These are phyloP conservation scores for Botrytis sinoallii DNA, from an alignment of 2,329 filamentous ascomycete genomes.

Conservation along the genomic window DNA sequence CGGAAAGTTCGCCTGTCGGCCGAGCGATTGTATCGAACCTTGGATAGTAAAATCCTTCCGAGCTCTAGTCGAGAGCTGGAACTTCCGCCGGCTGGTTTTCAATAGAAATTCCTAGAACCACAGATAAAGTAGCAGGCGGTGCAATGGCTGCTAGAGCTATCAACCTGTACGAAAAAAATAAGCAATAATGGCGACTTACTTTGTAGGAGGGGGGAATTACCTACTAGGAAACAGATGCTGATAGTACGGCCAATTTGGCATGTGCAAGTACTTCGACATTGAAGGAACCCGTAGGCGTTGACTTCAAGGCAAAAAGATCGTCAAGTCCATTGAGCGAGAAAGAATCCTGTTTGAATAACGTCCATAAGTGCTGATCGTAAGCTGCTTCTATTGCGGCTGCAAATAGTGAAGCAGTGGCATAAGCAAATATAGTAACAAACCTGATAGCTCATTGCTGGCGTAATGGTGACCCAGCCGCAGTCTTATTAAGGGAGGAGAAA, in stretches of 20 bases:
- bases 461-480: neutral
- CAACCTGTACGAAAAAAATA: neutral
- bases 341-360: slow-evolving; percentile 16
- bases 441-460: slow-evolving; percentile 19
- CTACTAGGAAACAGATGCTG: too few relatives aligned
- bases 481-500: slow-evolving; percentile 17
- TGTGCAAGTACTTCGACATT: slow-evolving; percentile 4
- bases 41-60: neutral
- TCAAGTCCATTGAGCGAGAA: slow-evolving; percentile 21
- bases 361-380: slow-evolving; percentile 25
- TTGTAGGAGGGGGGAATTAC: neutral
- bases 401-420: slow-evolving; percentile 18
- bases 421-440: slow-evolving; percentile 24
- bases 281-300: slow-evolving; percentile 19
- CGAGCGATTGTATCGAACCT: neutral
- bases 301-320: slow-evolving; percentile 20
- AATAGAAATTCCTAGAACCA: neutral
- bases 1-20: neutral
- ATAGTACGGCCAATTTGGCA: neutral
- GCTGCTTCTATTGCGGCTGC: slow-evolving; percentile 12
- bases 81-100: neutral
- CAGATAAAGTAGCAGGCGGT: slow-evolving; percentile 13
- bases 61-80: neutral
- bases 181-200: neutral
- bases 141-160: slow-evolving; percentile 1